phyloP scores from a whole-genome alignment of 1,284 basidiomycete species.

The Cystobasidium slooffiae region DNA sequence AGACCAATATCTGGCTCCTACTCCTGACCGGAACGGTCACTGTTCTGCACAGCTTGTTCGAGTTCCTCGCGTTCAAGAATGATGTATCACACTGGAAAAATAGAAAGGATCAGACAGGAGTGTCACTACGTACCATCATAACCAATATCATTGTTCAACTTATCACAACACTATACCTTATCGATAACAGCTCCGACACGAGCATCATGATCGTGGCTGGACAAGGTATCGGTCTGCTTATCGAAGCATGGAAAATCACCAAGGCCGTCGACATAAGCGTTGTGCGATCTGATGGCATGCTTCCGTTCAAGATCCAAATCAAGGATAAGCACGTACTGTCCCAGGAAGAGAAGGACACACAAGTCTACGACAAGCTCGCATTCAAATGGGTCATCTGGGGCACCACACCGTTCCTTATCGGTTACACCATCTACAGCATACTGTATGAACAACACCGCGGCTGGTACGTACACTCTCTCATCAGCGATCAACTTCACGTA shows the following conservation, averaged over 20 bases:
- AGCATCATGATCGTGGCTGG: constrained; percentile 84
- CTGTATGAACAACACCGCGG: constrained; percentile 81
- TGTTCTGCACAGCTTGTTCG: constrained; percentile 86
- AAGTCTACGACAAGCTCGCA: constrained; percentile 86
- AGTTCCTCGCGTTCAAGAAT: constrained; percentile 87
- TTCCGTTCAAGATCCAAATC: constrained; percentile 81
- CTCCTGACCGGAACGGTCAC: constrained; percentile 74
- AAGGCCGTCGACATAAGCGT: constrained; percentile 79
- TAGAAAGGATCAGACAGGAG: constrained; percentile 66
- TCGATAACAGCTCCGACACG: constrained; percentile 93
- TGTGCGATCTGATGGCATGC: constrained; percentile 63
- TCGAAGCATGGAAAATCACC: constrained; percentile 92
- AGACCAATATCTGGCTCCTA: constrained; percentile 91
- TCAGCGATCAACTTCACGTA: neutral
- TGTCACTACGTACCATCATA: constrained; percentile 67
- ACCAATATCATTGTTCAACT: constrained; percentile 68
- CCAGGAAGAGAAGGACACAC: constrained; percentile 96
- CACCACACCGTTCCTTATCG: constrained; percentile 79
- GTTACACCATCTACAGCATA: constrained; percentile 82
- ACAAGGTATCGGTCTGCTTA: constrained; percentile 68
- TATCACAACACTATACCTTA: constrained; percentile 86
- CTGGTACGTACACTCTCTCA: constrained; percentile 62
- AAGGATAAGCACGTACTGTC: constrained; percentile 90
- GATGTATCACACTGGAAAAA: constrained; percentile 85
- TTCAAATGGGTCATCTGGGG: constrained; percentile 89